These are phyloP conservation scores for Purpureocillium takamizusanense DNA, from an alignment of 2,329 filamentous ascomycete genomes.

Conservation along the genomic window DNA sequence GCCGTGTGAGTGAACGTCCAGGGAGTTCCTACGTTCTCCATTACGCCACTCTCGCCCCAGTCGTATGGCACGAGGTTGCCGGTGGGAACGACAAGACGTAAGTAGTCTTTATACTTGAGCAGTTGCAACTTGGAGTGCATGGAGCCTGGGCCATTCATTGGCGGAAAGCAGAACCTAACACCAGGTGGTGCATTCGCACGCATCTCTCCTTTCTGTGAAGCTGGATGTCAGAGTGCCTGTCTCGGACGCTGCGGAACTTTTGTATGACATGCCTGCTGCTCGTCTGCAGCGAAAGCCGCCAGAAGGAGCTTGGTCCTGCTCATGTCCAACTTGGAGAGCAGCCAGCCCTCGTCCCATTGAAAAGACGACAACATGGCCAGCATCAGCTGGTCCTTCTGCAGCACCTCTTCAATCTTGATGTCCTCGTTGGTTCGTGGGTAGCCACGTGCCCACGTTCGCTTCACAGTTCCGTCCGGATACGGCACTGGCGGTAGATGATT, in stretches of 20 bases:
- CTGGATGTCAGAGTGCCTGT: constrained; percentile 7
- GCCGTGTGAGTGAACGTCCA: constrained; percentile 4
- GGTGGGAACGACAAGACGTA: constrained; percentile 77
- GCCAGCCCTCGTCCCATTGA: constrained; percentile 76
- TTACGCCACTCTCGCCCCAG: constrained; percentile 76
- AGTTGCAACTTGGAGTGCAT: constrained; percentile 97
- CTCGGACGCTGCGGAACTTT: not conserved
- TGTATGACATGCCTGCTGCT: constrained; percentile 37
- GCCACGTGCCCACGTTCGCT: constrained; percentile 69
- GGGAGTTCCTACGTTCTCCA: constrained; percentile 64
- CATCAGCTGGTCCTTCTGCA: constrained; percentile 63
- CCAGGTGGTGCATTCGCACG: constrained; percentile 37
- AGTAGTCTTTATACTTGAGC: constrained; percentile 63
- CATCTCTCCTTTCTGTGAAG: constrained; percentile 34
- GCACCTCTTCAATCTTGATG: constrained; percentile 79
- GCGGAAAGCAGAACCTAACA: constrained; percentile 71
- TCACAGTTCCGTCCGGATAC: constrained; percentile 56
- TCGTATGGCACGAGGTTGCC: constrained; percentile 82
- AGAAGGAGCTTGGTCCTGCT: constrained; percentile 53
- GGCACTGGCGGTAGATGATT: constrained; percentile 15
- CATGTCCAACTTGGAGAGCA: constrained; percentile 61
- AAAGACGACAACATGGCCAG: constrained; percentile 81
- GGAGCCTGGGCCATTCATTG: constrained; percentile 62
- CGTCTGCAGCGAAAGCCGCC: constrained; percentile 43
- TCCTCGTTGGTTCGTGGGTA: constrained; percentile 56